phyloP scores from a whole-genome alignment of 768 basidiomycete genomes.

The Termitomyces sp. region DNA sequence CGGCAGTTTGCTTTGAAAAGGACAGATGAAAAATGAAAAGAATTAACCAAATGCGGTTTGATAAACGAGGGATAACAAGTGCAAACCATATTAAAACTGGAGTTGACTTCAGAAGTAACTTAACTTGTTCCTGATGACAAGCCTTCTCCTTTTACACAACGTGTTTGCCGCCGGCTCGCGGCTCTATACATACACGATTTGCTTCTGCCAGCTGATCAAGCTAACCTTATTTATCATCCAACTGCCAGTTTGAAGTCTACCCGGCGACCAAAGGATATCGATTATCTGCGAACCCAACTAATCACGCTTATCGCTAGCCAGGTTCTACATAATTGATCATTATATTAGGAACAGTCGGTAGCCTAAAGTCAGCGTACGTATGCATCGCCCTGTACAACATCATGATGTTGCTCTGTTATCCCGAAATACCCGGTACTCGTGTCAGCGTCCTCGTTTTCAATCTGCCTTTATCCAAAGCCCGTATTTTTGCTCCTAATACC shows the following conservation, averaged over 20 bases:
- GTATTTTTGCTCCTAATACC: conserved; percentile 1
- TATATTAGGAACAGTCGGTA: not conserved
- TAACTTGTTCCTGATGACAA: not conserved
- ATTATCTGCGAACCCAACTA: not conserved
- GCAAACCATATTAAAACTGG: not conserved
- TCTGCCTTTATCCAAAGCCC: conserved; percentile 5
- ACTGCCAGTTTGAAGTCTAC: not conserved
- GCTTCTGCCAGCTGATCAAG: conserved; percentile 3
- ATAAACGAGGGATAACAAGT: not conserved
- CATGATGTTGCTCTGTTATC: conserved; percentile 4
- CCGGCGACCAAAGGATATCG: not conserved
- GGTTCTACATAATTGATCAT: not conserved
- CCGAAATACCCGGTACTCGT: conserved; percentile 6
- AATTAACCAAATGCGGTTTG: not conserved
- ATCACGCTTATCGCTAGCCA: not conserved
- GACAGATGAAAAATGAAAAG: not conserved
- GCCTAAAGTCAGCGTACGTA: not conserved
- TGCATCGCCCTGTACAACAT: not conserved
- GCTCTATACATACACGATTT: not conserved
- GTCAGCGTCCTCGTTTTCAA: conserved; percentile 6
- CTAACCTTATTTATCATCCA: not conserved
- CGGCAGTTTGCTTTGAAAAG: not conserved
- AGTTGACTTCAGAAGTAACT: not conserved
- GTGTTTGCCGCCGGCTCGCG: conserved; percentile 5
- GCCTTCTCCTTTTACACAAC: not conserved